Base-by-base conservation (phyloP, 805 yeast species). In the Cyberlindnera samutprakarnensis region DNA sequence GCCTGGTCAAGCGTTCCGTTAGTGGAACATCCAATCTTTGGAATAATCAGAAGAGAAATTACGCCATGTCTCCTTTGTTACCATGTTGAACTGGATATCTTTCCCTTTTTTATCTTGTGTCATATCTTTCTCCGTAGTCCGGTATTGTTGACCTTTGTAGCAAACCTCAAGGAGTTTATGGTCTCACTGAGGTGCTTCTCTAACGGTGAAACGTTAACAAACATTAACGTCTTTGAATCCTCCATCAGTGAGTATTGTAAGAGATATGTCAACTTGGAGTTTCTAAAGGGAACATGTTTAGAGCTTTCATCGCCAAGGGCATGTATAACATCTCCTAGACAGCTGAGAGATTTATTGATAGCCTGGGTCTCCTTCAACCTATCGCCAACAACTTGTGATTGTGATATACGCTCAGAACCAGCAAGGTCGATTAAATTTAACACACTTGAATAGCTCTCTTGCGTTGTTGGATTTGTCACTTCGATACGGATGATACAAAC, bases 401-500 rank as follows among this genome's bases (percentile, higher is more conserved):
- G 67, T 8, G 77, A 56, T 12, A 88, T 62, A 36, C 97, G 65
- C 59, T 90, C 98, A 1, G 95, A 85, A 2, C 98, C 98, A 0
- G 98, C 98, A 34, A 90, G 63, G 57, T 90, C 98, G 30, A 92
- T 76, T 33, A 90, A 60, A 49, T 90, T 88, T 36, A 90, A 61
- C 2, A 72, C 66, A 9, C 96, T 92, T 12, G 58, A 46, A 2
- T 69, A 54, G 1, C 41, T 37, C 18, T 71, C 72, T 0, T 72
- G 71, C 0, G 80, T 72, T 8, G 48, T 46, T 2, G 41, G 14
- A 47, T 83, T 75, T 4, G 29, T 32, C 0, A 95, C 94, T 2
- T 51, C 35, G 11, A 90, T 59, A 13, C 66, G 59, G 3, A 92
- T 61, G 9, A 73, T 76, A 44, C 84, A 87, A 1, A 90, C 78